Evolutionary conservation across 2,329 filamentous ascomycete species (phyloP).

Genomic region (Verticillium longisporum): DNA sequence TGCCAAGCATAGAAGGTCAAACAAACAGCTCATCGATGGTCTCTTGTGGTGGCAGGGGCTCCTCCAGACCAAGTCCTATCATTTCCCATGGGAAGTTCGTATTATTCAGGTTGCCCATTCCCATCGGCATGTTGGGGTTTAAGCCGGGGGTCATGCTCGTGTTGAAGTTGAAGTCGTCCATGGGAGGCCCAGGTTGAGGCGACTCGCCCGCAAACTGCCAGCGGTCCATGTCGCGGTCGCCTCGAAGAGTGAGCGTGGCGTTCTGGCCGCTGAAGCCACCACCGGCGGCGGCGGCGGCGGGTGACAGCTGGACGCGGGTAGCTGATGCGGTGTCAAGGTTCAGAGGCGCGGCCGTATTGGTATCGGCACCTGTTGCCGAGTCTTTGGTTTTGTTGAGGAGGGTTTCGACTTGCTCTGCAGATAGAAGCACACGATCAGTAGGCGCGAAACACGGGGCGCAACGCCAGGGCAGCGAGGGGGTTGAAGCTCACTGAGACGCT

Average conservation of each 20-base stretch:
- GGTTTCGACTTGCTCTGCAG: conserved; percentile 82
- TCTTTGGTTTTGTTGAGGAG: conserved; percentile 69
- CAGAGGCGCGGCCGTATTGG: background rate
- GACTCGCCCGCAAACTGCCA: conserved; percentile 52
- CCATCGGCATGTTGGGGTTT: conserved; percentile 3
- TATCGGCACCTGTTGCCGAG: background rate
- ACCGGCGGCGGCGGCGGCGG: conserved; percentile 22
- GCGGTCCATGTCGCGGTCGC: conserved; percentile 42
- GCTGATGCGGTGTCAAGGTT: conserved; percentile 4
- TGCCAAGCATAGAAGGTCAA: background rate
- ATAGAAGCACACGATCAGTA: background rate
- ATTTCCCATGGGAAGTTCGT: conserved; percentile 74
- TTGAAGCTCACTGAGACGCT: conserved; percentile 67
- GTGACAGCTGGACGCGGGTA: conserved; percentile 22
- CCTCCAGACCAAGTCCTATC: conserved; percentile 52
- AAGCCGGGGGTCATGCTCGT: conserved; percentile 41
- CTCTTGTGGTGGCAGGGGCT: conserved; percentile 51
- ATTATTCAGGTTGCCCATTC: conserved; percentile 19
- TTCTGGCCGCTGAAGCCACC: conserved; percentile 36
- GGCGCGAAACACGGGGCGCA: background rate
- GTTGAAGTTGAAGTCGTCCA: conserved; percentile 55
- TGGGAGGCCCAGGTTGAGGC: conserved; percentile 31
- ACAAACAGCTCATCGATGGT: conserved; percentile 75
- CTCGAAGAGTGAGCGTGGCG: conserved; percentile 37
- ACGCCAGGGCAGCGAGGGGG: background rate